These are phyloP conservation scores for Kodamaea laetipori DNA, from an alignment of 805 yeast genomes.

Conservation along the genomic window DNA sequence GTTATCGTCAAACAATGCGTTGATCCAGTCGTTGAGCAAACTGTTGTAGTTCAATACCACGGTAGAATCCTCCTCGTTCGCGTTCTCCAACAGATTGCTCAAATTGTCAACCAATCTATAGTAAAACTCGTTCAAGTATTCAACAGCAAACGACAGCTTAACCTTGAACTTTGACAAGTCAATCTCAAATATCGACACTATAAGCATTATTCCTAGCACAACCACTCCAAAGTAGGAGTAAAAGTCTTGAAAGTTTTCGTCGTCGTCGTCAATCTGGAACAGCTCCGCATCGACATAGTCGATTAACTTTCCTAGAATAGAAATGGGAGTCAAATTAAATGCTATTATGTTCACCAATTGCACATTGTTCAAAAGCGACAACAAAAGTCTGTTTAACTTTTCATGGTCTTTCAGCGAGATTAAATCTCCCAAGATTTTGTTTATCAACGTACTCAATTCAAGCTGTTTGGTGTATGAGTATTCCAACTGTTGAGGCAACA, in stretches of 20 bases:
- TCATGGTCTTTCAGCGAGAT: slow-evolving; percentile 32
- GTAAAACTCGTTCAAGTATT: slow-evolving; percentile 36
- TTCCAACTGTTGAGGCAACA: slow-evolving; percentile 25
- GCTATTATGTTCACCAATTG: slow-evolving; percentile 20
- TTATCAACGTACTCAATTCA: slow-evolving; percentile 25
- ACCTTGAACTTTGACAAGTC: slow-evolving; percentile 27
- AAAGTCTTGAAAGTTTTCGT: slow-evolving; percentile 61
- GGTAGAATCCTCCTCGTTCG: slow-evolving; percentile 30
- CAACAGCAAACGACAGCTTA: slow-evolving; percentile 33
- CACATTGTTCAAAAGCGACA: slow-evolving; percentile 16
- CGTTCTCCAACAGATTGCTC: slow-evolving; percentile 21
- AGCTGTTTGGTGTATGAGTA: slow-evolving; percentile 26
- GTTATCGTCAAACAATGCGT: slow-evolving; percentile 68
- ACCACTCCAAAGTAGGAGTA: slow-evolving; percentile 70
- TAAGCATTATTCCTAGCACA: slow-evolving; percentile 38
- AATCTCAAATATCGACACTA: slow-evolving; percentile 28
- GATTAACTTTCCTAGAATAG: slow-evolving; percentile 20
- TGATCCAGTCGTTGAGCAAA: slow-evolving; percentile 65
- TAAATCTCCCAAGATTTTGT: slow-evolving; percentile 25
- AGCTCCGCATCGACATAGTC: slow-evolving; percentile 19
- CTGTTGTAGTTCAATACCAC: slow-evolving; percentile 36
- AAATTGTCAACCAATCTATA: slow-evolving; percentile 34
- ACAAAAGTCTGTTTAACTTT: slow-evolving; percentile 25
- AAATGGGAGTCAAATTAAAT: slow-evolving; percentile 13
- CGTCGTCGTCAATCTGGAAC: slow-evolving; percentile 48